Conservation (phyloP, 2,329 filamentous ascomycete species). For the Lomentospora prolificans region DNA sequence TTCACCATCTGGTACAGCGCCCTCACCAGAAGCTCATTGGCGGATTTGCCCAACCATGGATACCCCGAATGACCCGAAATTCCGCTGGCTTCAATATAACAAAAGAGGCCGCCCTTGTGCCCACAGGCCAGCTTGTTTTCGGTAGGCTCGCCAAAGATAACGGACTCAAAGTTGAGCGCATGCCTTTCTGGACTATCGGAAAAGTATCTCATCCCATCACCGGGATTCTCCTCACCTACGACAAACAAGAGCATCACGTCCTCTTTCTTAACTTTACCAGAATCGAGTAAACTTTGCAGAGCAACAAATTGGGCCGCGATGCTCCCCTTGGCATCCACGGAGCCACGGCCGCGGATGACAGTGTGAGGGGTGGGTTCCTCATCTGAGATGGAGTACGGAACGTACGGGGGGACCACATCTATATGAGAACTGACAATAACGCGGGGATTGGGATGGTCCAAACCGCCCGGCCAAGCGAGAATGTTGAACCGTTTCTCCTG, state of each 20-base stretch:
- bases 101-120: constrained; percentile 75
- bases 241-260: constrained; percentile 56
- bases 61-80: constrained; percentile 84
- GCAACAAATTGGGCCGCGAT: constrained; percentile 68
- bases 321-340: constrained; percentile 60
- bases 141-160: constrained; percentile 90
- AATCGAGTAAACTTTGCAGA: constrained; percentile 41
- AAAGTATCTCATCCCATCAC: constrained; percentile 66
- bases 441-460: constrained; percentile 37
- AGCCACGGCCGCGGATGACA: constrained; percentile 61
- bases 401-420: constrained; percentile 65
- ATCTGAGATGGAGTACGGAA: constrained; percentile 53
- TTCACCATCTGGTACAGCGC: constrained; percentile 57
- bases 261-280: constrained; percentile 28
- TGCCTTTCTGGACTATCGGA: constrained; percentile 26
- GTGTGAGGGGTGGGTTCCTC: constrained; percentile 33
- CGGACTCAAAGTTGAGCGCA: constrained; percentile 43
- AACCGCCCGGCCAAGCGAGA: constrained; percentile 51
- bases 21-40: constrained; percentile 72
- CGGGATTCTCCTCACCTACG: constrained; percentile 73
- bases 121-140: constrained; percentile 79
- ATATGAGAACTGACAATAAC: constrained; percentile 73
- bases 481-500: constrained; percentile 53
- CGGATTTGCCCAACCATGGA: constrained; percentile 78
- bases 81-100: constrained; percentile 59